Conservation (phyloP, 371 early-diverging fungal genomes). For the Entomophthora muscae region DNA sequence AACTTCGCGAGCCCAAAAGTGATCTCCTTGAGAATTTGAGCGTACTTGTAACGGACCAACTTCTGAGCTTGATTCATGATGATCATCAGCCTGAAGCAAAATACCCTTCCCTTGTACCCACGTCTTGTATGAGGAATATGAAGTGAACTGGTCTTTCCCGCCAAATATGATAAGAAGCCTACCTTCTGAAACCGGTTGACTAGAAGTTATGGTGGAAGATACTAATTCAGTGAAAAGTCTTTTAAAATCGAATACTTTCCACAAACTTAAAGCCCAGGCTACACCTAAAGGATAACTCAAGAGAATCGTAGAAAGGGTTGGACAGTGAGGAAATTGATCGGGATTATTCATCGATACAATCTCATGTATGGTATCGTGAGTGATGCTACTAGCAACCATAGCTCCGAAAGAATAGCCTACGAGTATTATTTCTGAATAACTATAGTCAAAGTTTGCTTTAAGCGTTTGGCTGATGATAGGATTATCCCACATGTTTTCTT, state of each 20-base stretch:
- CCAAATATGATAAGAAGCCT: not conserved
- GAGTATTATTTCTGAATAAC: not conserved
- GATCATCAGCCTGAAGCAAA: not conserved
- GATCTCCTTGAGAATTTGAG: not conserved
- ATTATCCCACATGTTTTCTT: not conserved
- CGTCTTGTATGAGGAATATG: slow-evolving; percentile 5
- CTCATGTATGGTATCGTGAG: not conserved
- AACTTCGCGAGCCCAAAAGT: not conserved
- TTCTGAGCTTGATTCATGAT: not conserved
- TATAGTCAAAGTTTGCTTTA: not conserved
- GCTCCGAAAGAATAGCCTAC: slow-evolving; percentile 4
- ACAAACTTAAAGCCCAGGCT: not conserved
- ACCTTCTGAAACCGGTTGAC: not conserved
- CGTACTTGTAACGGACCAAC: not conserved
- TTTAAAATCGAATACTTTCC: not conserved
- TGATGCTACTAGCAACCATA: not conserved
- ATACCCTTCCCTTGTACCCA: not conserved
- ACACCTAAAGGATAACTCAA: slow-evolving; percentile 1
- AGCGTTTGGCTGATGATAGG: not conserved
- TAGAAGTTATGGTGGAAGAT: not conserved
- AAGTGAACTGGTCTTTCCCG: slow-evolving; percentile 11
- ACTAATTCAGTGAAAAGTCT: not conserved
- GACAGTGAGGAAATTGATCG: slow-evolving; percentile 7
- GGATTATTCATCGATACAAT: not conserved
- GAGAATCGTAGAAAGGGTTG: not conserved